phyloP scores from a whole-genome alignment of 2,329 filamentous ascomycete species.

The Acephala macrosclerotiorum region DNA sequence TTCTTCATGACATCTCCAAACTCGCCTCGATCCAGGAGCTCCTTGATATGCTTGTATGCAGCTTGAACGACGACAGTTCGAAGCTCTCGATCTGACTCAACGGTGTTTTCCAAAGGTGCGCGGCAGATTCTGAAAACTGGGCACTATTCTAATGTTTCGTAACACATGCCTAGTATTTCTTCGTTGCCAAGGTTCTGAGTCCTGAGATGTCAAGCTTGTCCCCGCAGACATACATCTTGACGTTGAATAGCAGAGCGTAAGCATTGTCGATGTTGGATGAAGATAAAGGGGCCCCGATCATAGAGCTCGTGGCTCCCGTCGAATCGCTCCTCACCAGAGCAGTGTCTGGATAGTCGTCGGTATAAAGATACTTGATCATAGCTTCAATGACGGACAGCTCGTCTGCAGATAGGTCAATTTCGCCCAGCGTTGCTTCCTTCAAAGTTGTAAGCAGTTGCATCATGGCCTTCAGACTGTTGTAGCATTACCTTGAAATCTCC shows the following conservation, averaged over 20 bases:
- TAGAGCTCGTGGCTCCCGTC: too few relatives aligned
- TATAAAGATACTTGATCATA: conserved; percentile 5
- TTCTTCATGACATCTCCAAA: not conserved
- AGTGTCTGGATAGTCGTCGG: not conserved
- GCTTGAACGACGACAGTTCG: not conserved
- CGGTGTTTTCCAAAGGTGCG: conserved; percentile 12
- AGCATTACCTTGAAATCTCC: conserved; percentile 18
- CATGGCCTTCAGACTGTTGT: too few relatives aligned
- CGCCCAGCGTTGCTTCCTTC: conserved; percentile 9
- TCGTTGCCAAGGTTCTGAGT: conserved; percentile 17
- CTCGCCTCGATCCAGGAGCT: not conserved
- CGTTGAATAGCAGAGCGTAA: conserved; percentile 9
- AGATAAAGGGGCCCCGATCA: too few relatives aligned
- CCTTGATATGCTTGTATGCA: not conserved
- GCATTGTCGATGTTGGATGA: too few relatives aligned
- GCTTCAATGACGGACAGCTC: conserved; percentile 5
- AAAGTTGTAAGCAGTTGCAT: too few relatives aligned
- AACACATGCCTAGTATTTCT: conserved; percentile 13
- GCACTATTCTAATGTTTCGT: conserved; percentile 5
- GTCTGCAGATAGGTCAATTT: conserved; percentile 10
- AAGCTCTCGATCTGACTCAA: conserved; percentile 2
- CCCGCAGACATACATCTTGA: conserved; percentile 24
- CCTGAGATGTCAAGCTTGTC: conserved; percentile 26
- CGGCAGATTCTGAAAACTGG: not conserved
- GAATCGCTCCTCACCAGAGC: too few relatives aligned